These are phyloP conservation scores for Phytophthora citrophthora DNA, from an alignment of 352 stramenopile species.

Conservation along the genomic window DNA sequence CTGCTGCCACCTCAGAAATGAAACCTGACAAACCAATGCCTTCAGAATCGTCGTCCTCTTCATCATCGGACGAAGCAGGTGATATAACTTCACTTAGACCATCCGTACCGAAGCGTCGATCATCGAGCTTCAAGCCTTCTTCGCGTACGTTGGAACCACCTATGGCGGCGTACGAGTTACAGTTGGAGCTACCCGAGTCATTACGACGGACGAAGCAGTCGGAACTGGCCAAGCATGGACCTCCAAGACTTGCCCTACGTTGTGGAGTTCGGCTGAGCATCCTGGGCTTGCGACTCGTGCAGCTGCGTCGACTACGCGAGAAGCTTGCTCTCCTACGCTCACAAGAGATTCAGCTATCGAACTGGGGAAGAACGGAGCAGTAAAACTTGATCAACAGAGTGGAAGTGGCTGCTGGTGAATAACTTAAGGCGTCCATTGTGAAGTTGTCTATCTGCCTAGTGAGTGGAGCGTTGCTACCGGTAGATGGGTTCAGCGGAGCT, in stretches of 20 bases:
- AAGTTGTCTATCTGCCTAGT: slow-evolving; percentile 24
- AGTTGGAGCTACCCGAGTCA: slow-evolving; percentile 65
- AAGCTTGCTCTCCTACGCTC: slow-evolving; percentile 49
- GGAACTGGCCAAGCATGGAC: slow-evolving; percentile 53
- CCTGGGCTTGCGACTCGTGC: slow-evolving; percentile 50
- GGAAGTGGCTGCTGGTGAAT: slow-evolving; percentile 28
- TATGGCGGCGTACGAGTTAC: slow-evolving; percentile 72
- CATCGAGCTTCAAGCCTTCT: slow-evolving; percentile 3
- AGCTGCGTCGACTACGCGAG: slow-evolving; percentile 44
- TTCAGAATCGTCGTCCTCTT: slow-evolving; percentile 11
- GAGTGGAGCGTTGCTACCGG: background rate
- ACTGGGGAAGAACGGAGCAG: slow-evolving; percentile 35
- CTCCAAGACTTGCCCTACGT: slow-evolving; percentile 60
- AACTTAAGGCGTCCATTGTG: slow-evolving; percentile 48
- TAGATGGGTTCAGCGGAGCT: slow-evolving; percentile 26
- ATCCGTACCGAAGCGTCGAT: slow-evolving; percentile 6
- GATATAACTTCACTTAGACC: background rate
- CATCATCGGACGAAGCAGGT: slow-evolving; percentile 15
- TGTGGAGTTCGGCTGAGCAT: slow-evolving; percentile 56
- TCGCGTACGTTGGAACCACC: slow-evolving; percentile 19
- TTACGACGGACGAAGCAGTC: slow-evolving; percentile 47
- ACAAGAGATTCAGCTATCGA: slow-evolving; percentile 56
- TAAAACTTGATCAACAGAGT: background rate
- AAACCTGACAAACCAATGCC: slow-evolving; percentile 7
- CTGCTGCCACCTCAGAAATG: slow-evolving; percentile 1